Percentiles rank a stretch among this genome's conserved stretches.
phyloP scores from a whole-genome alignment of 805 yeast genomes.

The Teunomyces cretensis region DNA sequence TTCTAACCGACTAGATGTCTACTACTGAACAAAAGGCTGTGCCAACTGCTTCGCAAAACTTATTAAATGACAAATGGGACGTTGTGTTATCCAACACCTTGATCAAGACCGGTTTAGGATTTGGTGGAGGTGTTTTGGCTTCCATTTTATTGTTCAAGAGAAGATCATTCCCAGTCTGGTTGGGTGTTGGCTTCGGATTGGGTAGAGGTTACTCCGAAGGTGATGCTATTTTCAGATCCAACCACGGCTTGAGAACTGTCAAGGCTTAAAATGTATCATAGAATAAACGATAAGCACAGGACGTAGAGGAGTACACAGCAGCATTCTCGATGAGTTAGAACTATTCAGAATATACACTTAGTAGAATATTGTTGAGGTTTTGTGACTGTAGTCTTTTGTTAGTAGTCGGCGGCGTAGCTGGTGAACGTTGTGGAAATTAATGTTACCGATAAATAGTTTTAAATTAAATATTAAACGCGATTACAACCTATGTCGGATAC shows the following conservation, averaged over 20 bases:
- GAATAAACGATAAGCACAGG: background rate
- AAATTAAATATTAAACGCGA: background rate
- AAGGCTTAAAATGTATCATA: conserved; percentile 47
- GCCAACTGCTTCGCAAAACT: conserved; percentile 51
- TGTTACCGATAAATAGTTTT: background rate
- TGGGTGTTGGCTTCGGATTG: conserved; percentile 95
- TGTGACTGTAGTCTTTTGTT: background rate
- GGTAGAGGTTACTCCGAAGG: conserved; percentile 99
- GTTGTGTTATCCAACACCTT: conserved; percentile 90
- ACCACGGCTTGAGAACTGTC: conserved; percentile 72
- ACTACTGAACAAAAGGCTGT: conserved; percentile 36
- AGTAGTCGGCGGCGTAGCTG: too few relatives aligned
- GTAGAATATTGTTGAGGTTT: background rate
- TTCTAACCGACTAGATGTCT: conserved; percentile 16
- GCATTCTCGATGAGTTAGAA: background rate
- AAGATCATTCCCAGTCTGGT: conserved; percentile 97
- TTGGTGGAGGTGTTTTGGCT: conserved; percentile 93
- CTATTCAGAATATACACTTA: background rate
- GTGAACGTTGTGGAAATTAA: too few relatives aligned
- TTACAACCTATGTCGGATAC: conserved; percentile 6
- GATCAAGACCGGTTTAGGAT: conserved; percentile 93
- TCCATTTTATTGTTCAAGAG: conserved; percentile 88
- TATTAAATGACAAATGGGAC: conserved; percentile 84
- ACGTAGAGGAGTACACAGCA: background rate
- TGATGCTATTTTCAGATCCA: conserved; percentile 89